Conservation (phyloP, 805 yeast genomes). For the Myxozyma mucilagina region DNA sequence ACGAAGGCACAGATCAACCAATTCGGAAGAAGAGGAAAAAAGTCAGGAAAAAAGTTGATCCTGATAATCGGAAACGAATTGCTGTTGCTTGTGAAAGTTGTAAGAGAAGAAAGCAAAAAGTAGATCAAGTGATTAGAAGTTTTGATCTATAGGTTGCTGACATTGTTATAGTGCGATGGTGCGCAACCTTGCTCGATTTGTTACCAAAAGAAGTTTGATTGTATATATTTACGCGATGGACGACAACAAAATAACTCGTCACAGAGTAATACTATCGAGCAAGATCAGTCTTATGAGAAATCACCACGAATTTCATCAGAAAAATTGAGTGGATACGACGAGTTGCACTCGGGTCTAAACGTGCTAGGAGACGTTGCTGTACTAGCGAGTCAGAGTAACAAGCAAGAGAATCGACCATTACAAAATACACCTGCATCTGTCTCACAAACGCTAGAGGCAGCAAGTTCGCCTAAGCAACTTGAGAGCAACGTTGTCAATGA, state of each 20-base stretch:
- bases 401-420: not conserved
- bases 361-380: conserved; percentile 9
- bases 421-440: not conserved
- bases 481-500: not conserved
- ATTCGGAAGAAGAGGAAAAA: conserved; percentile 6
- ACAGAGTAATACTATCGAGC: not conserved
- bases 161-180: conserved; percentile 36
- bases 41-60: conserved; percentile 24
- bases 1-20: not conserved
- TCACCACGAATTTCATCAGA: not conserved
- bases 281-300: not conserved
- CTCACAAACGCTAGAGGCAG: not conserved
- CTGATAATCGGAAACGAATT: conserved; percentile 44
- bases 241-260: not conserved
- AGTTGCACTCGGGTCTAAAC: not conserved
- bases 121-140: not conserved
- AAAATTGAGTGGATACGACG: not conserved
- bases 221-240: conserved; percentile 30
- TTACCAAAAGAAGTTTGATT: conserved; percentile 36
- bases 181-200: conserved; percentile 44
- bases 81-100: conserved; percentile 51
- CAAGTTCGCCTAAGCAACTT: not conserved
- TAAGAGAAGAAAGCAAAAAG: conserved; percentile 45
- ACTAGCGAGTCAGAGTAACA: not conserved
- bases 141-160: not conserved